Evolutionary conservation across 495 filamentous ascomycete genomes (phyloP), one percentile per base, ranked within the genome.

Genomic region (Lasiosphaeria ovina): DNA sequence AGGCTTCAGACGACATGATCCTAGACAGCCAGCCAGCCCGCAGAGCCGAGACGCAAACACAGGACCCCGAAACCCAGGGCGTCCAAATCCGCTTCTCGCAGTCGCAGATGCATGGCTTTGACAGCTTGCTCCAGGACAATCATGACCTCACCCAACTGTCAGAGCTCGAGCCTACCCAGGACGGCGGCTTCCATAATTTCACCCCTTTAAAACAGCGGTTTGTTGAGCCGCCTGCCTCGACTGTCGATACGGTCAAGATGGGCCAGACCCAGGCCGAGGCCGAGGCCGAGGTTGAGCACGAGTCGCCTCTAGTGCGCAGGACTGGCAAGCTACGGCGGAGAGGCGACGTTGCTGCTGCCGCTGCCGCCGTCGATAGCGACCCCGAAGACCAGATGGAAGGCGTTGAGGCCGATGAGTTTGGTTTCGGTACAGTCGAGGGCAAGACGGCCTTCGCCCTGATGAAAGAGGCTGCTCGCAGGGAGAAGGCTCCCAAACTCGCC

Each of bases 151-250:
- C 88, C 1, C 83, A 91, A 60, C 73, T 79, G 35, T 81, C 80
- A 11, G 75, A 79, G 44, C 74, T 87, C 4, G 88, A 96, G 59
- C 89, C 89, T 0, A 96, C 91, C 4, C 93, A 96, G 64, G 93
- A 98, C 71, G 80, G 79, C 36, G 93, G 93, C 0, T 95, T 95
- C 68, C 77, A 78, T 53, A 66, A 77, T 44, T 80, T 72, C 59
- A 75, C 81, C 0, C 81, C 81, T 7, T 70, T 83, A n/a, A 75
- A 70, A 55, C 83, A 84, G 57, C 80, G 89, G 36, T 91, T 90
- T 63, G 65, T 86, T 33, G 79, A 80, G 3, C 76, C 79, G 0
- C 88, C 89, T 6, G 77, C 77, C 1, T 91, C 89, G 1, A 94
- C 91, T 0, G 76, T 86, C 1, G 88, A 89, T 32, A 93, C 90